Evolutionary conservation across 2,329 filamentous ascomycete genomes (phyloP).

Genomic region (Myriosclerotinia scirpicola): DNA sequence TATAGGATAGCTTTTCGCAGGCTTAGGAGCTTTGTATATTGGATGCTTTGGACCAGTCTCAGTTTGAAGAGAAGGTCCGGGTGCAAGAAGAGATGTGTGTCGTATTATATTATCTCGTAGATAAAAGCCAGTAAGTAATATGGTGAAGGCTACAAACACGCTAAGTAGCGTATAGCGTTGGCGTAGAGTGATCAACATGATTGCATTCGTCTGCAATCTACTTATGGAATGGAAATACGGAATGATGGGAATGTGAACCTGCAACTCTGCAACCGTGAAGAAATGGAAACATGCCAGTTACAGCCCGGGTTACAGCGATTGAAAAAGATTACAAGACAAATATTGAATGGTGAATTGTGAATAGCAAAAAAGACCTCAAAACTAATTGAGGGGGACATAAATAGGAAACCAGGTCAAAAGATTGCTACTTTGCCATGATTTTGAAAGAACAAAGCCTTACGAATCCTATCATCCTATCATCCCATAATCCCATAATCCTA

Average conservation of each 20-base stretch:
- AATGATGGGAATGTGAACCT: background rate
- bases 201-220: background rate
- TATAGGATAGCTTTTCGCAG: conserved; percentile 28
- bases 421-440: background rate
- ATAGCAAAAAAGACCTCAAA: background rate
- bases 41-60: conserved; percentile 18
- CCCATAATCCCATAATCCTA: no score
- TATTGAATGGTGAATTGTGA: background rate
- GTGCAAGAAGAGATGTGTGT: background rate
- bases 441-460: conserved; percentile 5
- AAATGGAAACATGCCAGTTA: background rate
- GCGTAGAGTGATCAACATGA: conserved; percentile 2
- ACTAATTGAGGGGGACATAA: background rate
- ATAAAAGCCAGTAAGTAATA: conserved; percentile 8
- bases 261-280: background rate
- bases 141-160: background rate
- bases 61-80: background rate
- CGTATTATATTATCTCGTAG: background rate
- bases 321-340: background rate
- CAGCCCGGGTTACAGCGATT: background rate
- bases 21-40: conserved; percentile 27
- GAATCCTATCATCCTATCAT: no score
- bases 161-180: conserved; percentile 15
- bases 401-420: no score
- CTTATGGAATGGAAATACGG: background rate